phyloP scores from a whole-genome alignment of 176 grass and related monocot species.

The Oryza punctata region DNA sequence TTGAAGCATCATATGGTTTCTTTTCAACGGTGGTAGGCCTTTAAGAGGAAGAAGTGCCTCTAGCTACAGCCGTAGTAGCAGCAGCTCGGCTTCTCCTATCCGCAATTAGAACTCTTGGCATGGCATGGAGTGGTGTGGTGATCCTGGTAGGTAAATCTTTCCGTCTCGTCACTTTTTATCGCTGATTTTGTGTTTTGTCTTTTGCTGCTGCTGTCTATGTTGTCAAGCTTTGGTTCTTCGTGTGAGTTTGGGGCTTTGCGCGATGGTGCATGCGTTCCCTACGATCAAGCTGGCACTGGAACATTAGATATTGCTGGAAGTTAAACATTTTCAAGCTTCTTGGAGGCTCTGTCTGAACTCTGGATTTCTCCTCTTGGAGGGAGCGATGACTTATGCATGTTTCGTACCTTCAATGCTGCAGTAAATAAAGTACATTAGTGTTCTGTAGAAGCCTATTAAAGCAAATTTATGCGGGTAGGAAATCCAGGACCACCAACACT shows the following conservation, averaged over 20 bases:
- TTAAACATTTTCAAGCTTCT: not conserved
- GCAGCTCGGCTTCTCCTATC: conserved; percentile 50
- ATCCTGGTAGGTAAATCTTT: conserved; percentile 52
- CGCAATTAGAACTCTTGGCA: conserved; percentile 21
- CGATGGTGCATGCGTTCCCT: not conserved
- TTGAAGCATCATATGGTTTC: not conserved
- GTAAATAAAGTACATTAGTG: not conserved
- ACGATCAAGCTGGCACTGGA: not conserved
- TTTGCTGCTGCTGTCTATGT: not conserved
- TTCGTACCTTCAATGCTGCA: not conserved
- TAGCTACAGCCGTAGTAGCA: conserved; percentile 60
- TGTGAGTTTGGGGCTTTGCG: conserved; percentile 1
- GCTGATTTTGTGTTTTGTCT: conserved; percentile 25
- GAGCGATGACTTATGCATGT: not conserved
- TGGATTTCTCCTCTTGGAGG: not conserved
- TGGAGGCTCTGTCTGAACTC: not conserved
- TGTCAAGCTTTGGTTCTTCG: conserved; percentile 19
- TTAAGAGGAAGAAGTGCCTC: conserved; percentile 53
- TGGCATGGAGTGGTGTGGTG: not conserved
- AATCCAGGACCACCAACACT: not conserved
- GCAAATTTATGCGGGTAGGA: no score
- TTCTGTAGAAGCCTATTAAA: not conserved
- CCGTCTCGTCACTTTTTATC: not conserved
- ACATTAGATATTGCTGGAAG: not conserved
- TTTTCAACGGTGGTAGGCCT: conserved; percentile 43